phyloP scores from a whole-genome alignment of 495 filamentous ascomycete genomes.

The Xylaria curta region DNA sequence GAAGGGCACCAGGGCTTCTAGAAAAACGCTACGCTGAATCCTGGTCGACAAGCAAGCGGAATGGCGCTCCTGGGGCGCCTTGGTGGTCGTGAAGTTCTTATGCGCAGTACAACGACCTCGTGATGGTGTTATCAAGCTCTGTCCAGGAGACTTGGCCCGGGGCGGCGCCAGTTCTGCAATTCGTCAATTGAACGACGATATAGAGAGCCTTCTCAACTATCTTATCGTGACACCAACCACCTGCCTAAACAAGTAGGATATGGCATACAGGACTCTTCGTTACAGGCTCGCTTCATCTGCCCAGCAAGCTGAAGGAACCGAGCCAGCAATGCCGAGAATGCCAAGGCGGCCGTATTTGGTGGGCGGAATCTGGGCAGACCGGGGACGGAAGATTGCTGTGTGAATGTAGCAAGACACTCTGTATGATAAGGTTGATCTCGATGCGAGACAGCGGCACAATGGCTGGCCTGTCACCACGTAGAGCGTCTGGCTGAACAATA shows the following conservation, averaged over 20 bases:
- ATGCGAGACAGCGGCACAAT: neutral
- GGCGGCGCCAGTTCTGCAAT: constrained; percentile 7
- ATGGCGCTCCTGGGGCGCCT: neutral
- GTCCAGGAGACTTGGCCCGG: constrained; percentile 12
- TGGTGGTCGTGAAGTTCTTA: neutral
- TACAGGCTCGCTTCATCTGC: constrained; percentile 12
- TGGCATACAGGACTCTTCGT: neutral
- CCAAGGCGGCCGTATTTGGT: constrained; percentile 21
- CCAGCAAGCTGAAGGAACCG: constrained; percentile 17
- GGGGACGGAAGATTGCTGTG: constrained; percentile 1
- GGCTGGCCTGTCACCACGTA: neutral
- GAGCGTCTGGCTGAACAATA: neutral
- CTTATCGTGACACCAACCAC: constrained; percentile 14
- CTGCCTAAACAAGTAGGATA: constrained; percentile 24
- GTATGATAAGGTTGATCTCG: neutral
- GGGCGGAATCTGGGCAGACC: constrained; percentile 6
- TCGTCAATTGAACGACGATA: neutral
- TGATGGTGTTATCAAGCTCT: constrained; percentile 27
- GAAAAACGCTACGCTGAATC: constrained; percentile 3
- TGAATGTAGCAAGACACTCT: neutral
- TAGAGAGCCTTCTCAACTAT: constrained; percentile 2
- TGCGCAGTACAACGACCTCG: neutral
- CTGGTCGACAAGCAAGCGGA: neutral
- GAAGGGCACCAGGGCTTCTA: constrained; percentile 22
- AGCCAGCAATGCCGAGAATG: constrained; percentile 17